These are phyloP conservation scores for Acephala macrosclerotiorum DNA, from an alignment of 2,329 filamentous ascomycete genomes.

Conservation along the genomic window DNA sequence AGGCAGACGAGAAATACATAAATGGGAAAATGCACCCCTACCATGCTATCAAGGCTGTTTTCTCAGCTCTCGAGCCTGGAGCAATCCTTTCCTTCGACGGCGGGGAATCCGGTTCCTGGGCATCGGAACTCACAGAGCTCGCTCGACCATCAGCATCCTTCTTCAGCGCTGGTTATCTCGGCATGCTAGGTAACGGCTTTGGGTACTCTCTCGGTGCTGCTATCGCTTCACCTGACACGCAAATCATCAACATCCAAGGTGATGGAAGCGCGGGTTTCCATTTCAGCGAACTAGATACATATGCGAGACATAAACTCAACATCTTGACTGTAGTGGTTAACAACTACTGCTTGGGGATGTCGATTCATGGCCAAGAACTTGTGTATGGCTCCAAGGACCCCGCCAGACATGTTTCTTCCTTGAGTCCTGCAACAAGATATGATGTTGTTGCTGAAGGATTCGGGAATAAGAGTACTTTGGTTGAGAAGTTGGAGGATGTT, in stretches of 20 bases:
- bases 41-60: neutral
- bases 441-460: conserved; percentile 1
- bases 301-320: neutral
- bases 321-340: conserved; percentile 5
- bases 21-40: neutral
- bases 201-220: neutral
- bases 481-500: neutral
- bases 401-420: neutral
- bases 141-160: conserved; percentile 1
- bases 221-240: neutral
- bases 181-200: conserved; percentile 1
- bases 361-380: neutral
- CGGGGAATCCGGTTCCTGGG: neutral
- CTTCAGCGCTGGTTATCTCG: conserved; percentile 1
- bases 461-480: neutral
- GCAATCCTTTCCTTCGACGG: neutral
- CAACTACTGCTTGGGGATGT: conserved; percentile 1
- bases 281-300: neutral
- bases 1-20: neutral
- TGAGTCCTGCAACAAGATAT: neutral
- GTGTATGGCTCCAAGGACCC: neutral
- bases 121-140: neutral
- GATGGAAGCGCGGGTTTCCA: conserved; percentile 2
- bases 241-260: conserved; percentile 1
- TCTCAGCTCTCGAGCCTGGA: neutral